A percentile compares a stretch with the other conserved stretches of the same genome.
Evolutionary conservation across 768 basidiomycete genomes (phyloP).

Genomic region (Tricholoma bakamatsutake): DNA sequence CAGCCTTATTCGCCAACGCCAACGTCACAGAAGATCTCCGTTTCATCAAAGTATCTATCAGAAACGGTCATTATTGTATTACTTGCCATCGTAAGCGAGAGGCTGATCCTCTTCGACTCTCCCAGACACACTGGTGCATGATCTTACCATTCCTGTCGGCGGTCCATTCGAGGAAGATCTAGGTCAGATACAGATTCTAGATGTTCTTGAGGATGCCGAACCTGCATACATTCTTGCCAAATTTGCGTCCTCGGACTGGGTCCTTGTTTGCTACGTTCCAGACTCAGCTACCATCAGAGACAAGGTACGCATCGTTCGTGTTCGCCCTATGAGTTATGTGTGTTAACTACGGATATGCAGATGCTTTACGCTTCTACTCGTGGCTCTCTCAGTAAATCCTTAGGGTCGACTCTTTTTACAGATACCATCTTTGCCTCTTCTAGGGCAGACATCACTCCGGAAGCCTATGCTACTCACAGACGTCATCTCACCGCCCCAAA

Average conservation of each 20-base stretch:
- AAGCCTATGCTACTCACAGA: constrained; percentile 69
- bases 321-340: background rate
- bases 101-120: constrained; percentile 10
- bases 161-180: constrained; percentile 63
- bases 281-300: constrained; percentile 75
- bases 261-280: constrained; percentile 75
- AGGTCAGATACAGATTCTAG: constrained; percentile 39
- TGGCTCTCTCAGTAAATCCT: constrained; percentile 57
- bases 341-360: constrained; percentile 29
- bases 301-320: constrained; percentile 46
- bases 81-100: background rate
- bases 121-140: constrained; percentile 65
- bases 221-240: constrained; percentile 77
- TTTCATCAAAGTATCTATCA: constrained; percentile 75
- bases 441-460: constrained; percentile 58
- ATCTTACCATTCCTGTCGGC: constrained; percentile 39
- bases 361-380: constrained; percentile 89
- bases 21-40: constrained; percentile 45
- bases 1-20: constrained; percentile 51
- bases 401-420: constrained; percentile 68
- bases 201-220: constrained; percentile 47
- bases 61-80: constrained; percentile 49
- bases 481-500: constrained; percentile 69
- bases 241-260: constrained; percentile 61
- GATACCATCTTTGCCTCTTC: constrained; percentile 77